These are phyloP conservation scores for Aphanomyces astaci DNA, from an alignment of 352 stramenopile species.

Conservation along the genomic window DNA sequence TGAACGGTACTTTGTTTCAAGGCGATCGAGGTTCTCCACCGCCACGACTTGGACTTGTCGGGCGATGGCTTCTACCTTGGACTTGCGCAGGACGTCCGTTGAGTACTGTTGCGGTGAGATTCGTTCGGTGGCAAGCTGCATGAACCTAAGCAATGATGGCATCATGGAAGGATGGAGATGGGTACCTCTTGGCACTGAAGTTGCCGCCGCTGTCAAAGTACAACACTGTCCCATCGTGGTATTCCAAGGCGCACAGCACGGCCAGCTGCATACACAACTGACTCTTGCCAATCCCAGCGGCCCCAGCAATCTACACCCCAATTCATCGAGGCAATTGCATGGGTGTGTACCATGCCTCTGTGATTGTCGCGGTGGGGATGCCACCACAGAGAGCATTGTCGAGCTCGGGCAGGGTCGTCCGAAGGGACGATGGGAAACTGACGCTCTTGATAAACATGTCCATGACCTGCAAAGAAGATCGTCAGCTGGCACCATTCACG, in stretches of 20 bases:
- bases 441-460: conserved; percentile 67
- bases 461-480: conserved; percentile 38
- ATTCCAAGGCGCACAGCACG: conserved; percentile 56
- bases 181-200: conserved; percentile 59
- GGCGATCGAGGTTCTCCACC: conserved; percentile 21
- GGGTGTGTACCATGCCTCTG: conserved; percentile 28
- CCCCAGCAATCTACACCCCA: conserved; percentile 48
- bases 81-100: background rate
- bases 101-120: background rate
- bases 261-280: conserved; percentile 69
- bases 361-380: conserved; percentile 43
- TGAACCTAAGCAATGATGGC: background rate
- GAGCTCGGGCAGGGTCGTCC: conserved; percentile 48
- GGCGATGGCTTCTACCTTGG: background rate
- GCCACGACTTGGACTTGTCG: background rate
- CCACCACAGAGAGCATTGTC: conserved; percentile 60
- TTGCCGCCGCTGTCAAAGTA: conserved; percentile 69
- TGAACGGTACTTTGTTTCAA: conserved; percentile 41
- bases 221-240: conserved; percentile 43
- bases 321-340: background rate
- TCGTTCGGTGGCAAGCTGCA: background rate
- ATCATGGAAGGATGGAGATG: background rate
- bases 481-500: conserved; percentile 2
- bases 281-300: conserved; percentile 67
- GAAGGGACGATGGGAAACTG: conserved; percentile 56